Evolutionary conservation across 2,329 filamentous ascomycete species (phyloP), one percentile per base, ranked within the genome.

Genomic region (Truncatella angustata): DNA sequence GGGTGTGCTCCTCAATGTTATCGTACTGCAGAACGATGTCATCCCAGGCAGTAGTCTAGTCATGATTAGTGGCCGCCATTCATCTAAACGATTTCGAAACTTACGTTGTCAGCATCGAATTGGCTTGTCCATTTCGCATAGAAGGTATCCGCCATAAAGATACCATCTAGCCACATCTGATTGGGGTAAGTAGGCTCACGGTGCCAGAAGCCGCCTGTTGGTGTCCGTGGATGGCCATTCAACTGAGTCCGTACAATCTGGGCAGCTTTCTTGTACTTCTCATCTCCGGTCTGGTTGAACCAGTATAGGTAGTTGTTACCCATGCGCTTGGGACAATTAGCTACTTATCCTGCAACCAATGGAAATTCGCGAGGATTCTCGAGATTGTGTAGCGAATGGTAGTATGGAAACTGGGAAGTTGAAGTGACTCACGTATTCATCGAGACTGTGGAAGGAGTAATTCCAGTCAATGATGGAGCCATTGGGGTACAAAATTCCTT

Each of bases 161-260:
- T 76, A 1, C 80, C 80, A 56, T 81, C 78, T 0, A 83, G 70
- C 79, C 80, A 82, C 79, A 81, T 81, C 59, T 82, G 63, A 37
- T 66, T 50, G 1, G 63, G 60, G n/a, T 65, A 66, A 7, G 50
- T 68, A 65, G 28, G 75, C 66, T 70, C 62, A 1, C 74, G 68
- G 56, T 82, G 79, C 77, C 78, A 82, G 68, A 82, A 79, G 1
- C 79, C 80, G 7, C 79, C 79, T 0, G 69, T 62, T 0, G 73
- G 63, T 0, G 75, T 83, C 12, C 79, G 70, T 4, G 77, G 77
- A 54, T 79, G 77, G 30, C 69, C 63, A 54, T 80, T 64, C 5
- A 82, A 60, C 54, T 78, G 75, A 14, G 65, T 57, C 7, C 76
- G 69, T 40, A 83, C 67, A 3, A 68, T 67, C 5, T 71, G 70